Percentiles rank a stretch among this genome's conserved stretches.
phyloP scores from a whole-genome alignment of 176 grass and related monocot genomes.

The Zoysia pacifica region DNA sequence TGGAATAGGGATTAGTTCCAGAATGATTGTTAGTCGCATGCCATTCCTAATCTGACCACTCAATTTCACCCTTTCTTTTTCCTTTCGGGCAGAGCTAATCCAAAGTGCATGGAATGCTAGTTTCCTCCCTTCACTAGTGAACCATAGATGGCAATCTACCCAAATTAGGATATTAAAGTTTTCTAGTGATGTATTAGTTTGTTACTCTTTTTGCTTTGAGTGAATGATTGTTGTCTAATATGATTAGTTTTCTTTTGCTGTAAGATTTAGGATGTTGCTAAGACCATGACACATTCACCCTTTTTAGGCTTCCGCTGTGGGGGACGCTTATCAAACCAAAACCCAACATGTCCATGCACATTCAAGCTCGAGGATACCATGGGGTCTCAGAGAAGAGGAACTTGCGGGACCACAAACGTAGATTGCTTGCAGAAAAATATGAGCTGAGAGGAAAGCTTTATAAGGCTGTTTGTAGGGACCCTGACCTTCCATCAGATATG shows the following conservation, averaged over 20 bases:
- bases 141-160: not conserved
- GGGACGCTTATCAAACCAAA: conserved; percentile 59
- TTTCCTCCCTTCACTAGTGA: not conserved
- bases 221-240: conserved; percentile 32
- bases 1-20: not conserved
- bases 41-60: not conserved
- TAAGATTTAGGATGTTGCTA: conserved; percentile 60
- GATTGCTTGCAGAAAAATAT: conserved; percentile 69
- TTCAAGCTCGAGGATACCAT: conserved; percentile 59
- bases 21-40: too few relatives aligned
- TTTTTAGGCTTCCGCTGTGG: conserved; percentile 67
- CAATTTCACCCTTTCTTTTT: not conserved
- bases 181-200: not conserved
- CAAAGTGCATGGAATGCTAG: not conserved
- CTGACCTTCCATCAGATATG: conserved; percentile 65
- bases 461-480: conserved; percentile 69
- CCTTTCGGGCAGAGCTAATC: not conserved
- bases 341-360: conserved; percentile 63
- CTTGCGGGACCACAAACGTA: conserved; percentile 65
- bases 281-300: conserved; percentile 60
- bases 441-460: conserved; percentile 71
- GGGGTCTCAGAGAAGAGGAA: conserved; percentile 58
- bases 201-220: not conserved
- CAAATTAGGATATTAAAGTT: not conserved
- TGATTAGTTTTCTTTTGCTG: conserved; percentile 41